Evolutionary conservation across 2,329 filamentous ascomycete species (phyloP), one percentile per base, ranked within the genome.

Genomic region (Epicoccum nigrum): DNA sequence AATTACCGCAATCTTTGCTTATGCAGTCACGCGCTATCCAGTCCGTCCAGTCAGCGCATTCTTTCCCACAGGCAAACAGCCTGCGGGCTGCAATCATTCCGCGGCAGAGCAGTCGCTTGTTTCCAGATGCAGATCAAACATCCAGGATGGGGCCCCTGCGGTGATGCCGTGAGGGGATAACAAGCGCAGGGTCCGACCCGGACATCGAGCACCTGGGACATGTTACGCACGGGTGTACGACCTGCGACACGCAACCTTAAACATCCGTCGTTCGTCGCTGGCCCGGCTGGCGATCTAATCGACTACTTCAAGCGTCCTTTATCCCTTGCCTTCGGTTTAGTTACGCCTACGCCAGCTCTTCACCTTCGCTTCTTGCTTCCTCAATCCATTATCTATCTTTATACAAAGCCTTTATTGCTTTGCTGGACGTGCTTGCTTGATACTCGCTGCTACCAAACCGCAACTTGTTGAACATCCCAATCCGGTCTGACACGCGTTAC

Each of bases 61-160:
- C n/a, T 35, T 6, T 16, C 11, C 8, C 19, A 32, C 42, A 51
- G 35, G 48, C 42, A 37, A 37, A 27, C 31, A 37, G 42, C 35
- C 25, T 51, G 48, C 19, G 15, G 30, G 23, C 31, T 34, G 23
- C 51, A 59, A 57, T 62, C 46, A 56, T 49, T 51, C 51, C 45
- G 60, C 54, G 57, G 57, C 59, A 46, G 31, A 31, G 32, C 27
- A 50, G 23, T 58, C 59, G 56, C 63, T 60, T 64, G 61, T 64
- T 68, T 62, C 58, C 39, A 45, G 43, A 44, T 38, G 63, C 40
- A 56, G 65, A 69, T 69, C 65, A 69, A 60, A 69, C 65, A 39
- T 53, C 50, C 25, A 20, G 40, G 42, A 45, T 37, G n/a, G 41
- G 41, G 45, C 48, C 51, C 45, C 45, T 23, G 37, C 41, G 30